Base-by-base conservation (phyloP, 306 rosid species). In the Vachellia collinsii region DNA sequence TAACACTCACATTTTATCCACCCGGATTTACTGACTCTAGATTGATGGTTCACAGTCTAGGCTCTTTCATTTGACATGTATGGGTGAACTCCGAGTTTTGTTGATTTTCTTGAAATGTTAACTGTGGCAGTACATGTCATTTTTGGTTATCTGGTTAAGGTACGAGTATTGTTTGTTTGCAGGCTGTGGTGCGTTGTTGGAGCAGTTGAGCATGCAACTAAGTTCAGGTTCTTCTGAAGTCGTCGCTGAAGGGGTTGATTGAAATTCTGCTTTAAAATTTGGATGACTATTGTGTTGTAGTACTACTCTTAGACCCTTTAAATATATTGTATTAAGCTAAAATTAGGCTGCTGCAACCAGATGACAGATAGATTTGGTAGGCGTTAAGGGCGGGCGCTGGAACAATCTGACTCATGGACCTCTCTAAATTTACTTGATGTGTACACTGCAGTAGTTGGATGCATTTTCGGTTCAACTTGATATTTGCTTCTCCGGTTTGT, bases 181-280 rank as follows among this genome's bases (percentile, higher is more conserved):
- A 70, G 85, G 79, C 69, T 29, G n/a, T 67, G 67, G 43, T 39
- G 66, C 75, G 36, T 22, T 22, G 20, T 22, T 22, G 20, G 68
- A 78, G 80, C 23, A 61, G 25, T 38, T 64, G 59, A 59, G 81
- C 73, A 37, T 46, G 81, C 46, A 36, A n/a, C 62, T 63, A 25
- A 67, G 13, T 34, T 46, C 9, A 4, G 47, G n/a, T 67, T 9
- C 13, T 22, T 74, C 73, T 58, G 13, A 48, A 47, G 46, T 19
- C n/a, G 3, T 37, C 23, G 48, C 11, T 17, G 63, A 17, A 53
- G 36, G 20, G 11, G 37, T 17, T 50, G 19, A 34, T 34, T 29
- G 58, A 70, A 29, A 17, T 43, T 34, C 22, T 81, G 70, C 56
- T 37, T 38, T 56, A 11, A 8, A 13, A 48, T 50, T 77, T 37